phyloP scores from a whole-genome alignment of 371 early-diverging fungal genomes.

The Lichtheimia corymbifera region DNA sequence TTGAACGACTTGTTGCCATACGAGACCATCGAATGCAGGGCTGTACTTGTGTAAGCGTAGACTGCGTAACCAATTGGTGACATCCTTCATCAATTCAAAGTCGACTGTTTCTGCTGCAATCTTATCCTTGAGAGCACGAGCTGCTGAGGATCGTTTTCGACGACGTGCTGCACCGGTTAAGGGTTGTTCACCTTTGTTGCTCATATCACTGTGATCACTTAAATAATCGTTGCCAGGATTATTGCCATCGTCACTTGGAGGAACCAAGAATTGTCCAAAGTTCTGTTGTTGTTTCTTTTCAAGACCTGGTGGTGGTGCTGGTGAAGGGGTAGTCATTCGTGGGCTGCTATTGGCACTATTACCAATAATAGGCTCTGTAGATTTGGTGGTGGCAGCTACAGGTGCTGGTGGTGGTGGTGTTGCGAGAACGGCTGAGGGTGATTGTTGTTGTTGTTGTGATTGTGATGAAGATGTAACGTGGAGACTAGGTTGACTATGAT shows the following conservation, averaged over 20 bases:
- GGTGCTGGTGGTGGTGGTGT: too few species aligned
- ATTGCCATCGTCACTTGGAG: conserved; percentile 32
- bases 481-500: background rate
- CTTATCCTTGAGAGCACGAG: conserved; percentile 70
- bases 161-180: conserved; percentile 47
- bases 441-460: background rate
- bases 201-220: conserved; percentile 59
- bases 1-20: conserved; percentile 86
- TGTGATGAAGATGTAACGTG: background rate
- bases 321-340: background rate
- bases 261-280: conserved; percentile 27
- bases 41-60: conserved; percentile 96
- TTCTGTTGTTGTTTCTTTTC: conserved; percentile 8
- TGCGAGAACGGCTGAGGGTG: too few species aligned
- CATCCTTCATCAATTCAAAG: conserved; percentile 81
- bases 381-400: too few species aligned
- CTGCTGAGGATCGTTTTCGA: conserved; percentile 49
- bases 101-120: conserved; percentile 81
- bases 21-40: conserved; percentile 80
- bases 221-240: conserved; percentile 41
- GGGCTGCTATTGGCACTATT: background rate
- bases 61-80: conserved; percentile 89
- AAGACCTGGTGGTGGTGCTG: conserved; percentile 5
- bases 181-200: conserved; percentile 35
- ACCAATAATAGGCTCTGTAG: background rate